Evolutionary conservation across 768 basidiomycete species (phyloP), one percentile per base, ranked within the genome.

Genomic region (Lactarius indigo): DNA sequence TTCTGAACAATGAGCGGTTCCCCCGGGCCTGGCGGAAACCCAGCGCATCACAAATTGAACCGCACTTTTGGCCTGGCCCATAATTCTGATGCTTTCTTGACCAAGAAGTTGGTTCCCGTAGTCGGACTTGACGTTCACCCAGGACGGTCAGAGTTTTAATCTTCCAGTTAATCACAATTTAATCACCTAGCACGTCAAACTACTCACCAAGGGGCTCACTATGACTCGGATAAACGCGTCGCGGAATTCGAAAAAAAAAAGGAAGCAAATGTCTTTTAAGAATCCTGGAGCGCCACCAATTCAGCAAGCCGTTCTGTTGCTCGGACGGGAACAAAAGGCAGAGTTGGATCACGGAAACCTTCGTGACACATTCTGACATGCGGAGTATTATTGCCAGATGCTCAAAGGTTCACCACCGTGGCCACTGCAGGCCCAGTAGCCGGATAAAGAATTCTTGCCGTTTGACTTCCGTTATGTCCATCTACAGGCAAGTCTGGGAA

Each of bases 221-320:
- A 56, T 10, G 23, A 28, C 20, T 42, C 52, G 35, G 66, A 59
- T 59, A 50, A 39, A 58, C 50, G 41, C 42, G 57, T 50, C 66
- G 62, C 66, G 61, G 61, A 50, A 52, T 55, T 55, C 66, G 44
- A 67, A 63, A 66, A 67, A 42, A 42, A 44, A 66, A 42, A 35
- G 66, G 61, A 31, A 42, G 66, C 50, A 67, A 66, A 66, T 54
- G 57, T 15, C 20, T 30, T 50, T 59, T 31, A 23, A 64, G 35
- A n/a, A 41, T 41, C 26, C 17, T 58, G 41, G 47, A 47, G 20
- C 56, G 50, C 66, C 60, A 61, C 64, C 59, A 42, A 18, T 50
- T 55, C 33, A 47, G 9, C 35, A 37, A 63, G 33, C 41, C 62
- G 31, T n/a, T 26, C n/a, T 37, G 35, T 50, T 37, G 20, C 50